Evolutionary conservation across 305 asterid genomes (phyloP), one percentile per base, ranked within the genome.

Genomic region (Fraxinus latifolia): DNA sequence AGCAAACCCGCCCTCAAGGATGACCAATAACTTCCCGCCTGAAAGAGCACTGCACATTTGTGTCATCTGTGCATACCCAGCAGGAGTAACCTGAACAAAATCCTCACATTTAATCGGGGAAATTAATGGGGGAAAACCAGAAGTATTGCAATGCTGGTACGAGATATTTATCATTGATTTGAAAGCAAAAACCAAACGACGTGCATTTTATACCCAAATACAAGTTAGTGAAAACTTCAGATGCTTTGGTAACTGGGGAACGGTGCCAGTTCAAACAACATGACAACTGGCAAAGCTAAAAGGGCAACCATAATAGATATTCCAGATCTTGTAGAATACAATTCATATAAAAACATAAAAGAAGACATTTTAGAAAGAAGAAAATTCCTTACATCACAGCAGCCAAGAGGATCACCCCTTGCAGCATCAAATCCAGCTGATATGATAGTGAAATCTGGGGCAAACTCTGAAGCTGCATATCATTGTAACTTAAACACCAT

Each of bases 401-500:
- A 87, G 81, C 99, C 99, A 83, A 94, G 98, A 77, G 99, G 99
- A 84, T 96, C 99, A 44, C 94, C 98, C 81, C 98, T 91, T 58
- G 99, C 99, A 86, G 99, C 99, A 90, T 96, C 99, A 91, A 96
- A 96, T 87, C 99, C 99, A 81, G 99, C 97, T 83, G 99, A 96
- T 78, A 96, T 94, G 79, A 96, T 94, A 3, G 97, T 96, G 75
- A 94, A 93, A 84, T 96, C 99, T 65, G 99, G 97, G 86, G 89
- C 89, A 84, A 92, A 96, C 84, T 90, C 94, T 74, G 93, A 89
- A 81, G 95, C 99, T 96, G 98, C 88, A 93, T 83, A 60, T 79
- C 79, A 80, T 74, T 72, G 82, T 77, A 82, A 82, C 36, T 60
- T 23, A 81, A 58, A 68, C 39, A 79, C 77, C 81, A 83, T 87